These are phyloP conservation scores for Saccharomycopsis sp. DNA, from an alignment of 805 yeast species.

Conservation along the genomic window DNA sequence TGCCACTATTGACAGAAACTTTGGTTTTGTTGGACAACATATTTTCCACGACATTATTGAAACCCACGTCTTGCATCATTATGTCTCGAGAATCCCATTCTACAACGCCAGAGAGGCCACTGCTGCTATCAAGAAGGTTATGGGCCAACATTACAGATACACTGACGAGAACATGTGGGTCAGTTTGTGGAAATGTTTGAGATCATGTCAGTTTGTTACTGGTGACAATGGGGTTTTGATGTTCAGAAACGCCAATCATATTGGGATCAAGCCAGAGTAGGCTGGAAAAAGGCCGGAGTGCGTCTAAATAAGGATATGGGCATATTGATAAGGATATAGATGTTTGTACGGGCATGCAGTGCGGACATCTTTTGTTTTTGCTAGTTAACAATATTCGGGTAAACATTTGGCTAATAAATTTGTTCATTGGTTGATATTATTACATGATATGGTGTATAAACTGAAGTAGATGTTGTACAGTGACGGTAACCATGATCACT, in stretches of 20 bases:
- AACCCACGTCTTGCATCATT: constrained; percentile 53
- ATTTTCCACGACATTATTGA: constrained; percentile 54
- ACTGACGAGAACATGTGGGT: constrained; percentile 51
- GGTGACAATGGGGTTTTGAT: constrained; percentile 59
- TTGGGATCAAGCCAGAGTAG: constrained; percentile 32
- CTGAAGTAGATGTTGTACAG: not conserved
- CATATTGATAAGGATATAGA: no score
- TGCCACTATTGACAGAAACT: constrained; percentile 56
- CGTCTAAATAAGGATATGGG: not conserved
- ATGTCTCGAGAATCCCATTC: constrained; percentile 48
- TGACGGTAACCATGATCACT: no score
- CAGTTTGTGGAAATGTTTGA: constrained; percentile 48
- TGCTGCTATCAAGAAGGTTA: constrained; percentile 43
- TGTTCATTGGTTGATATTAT: not conserved
- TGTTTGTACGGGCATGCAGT: not conserved
- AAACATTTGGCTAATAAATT: no score
- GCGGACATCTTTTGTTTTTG: not conserved
- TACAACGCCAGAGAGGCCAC: constrained; percentile 50
- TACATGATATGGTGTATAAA: no score
- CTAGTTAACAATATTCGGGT: not conserved
- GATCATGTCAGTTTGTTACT: constrained; percentile 67
- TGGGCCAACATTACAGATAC: constrained; percentile 46
- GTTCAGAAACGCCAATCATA: constrained; percentile 53
- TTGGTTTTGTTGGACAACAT: constrained; percentile 51
- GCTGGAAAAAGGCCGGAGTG: no score